Conservation (phyloP, 441 rosid genomes). For the Kokia cookei region DNA sequence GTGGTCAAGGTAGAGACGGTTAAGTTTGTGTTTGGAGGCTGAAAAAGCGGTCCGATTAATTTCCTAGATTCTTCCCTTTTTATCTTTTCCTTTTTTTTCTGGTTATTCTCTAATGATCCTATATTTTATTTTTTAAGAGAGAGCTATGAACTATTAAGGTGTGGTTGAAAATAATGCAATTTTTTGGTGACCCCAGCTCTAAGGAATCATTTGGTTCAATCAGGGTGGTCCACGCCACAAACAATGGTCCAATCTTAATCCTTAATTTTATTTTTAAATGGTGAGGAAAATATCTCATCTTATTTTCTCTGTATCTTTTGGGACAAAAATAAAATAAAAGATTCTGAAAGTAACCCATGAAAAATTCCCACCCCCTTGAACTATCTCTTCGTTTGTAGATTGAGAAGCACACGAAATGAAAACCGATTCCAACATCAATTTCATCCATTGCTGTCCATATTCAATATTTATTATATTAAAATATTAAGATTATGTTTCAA, state of each 20-base stretch:
- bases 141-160: background rate
- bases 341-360: background rate
- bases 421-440: background rate
- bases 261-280: background rate
- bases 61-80: background rate
- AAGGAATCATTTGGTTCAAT: background rate
- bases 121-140: background rate
- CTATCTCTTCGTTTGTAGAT: background rate
- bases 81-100: background rate
- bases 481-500: too few relatives aligned
- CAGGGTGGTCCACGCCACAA: background rate
- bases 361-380: background rate
- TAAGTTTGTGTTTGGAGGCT: background rate
- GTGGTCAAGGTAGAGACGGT: conserved; percentile 18
- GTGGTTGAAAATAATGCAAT: background rate
- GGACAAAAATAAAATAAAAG: background rate
- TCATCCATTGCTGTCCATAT: too few relatives aligned
- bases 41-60: background rate
- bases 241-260: too few relatives aligned
- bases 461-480: too few relatives aligned
- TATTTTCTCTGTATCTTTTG: background rate
- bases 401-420: background rate
- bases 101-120: too few relatives aligned
- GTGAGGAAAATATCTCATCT: background rate
- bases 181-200: background rate